Evolutionary conservation across 495 filamentous ascomycete genomes (phyloP), one percentile per base, ranked within the genome.

Genomic region (Neurospora sp.): DNA sequence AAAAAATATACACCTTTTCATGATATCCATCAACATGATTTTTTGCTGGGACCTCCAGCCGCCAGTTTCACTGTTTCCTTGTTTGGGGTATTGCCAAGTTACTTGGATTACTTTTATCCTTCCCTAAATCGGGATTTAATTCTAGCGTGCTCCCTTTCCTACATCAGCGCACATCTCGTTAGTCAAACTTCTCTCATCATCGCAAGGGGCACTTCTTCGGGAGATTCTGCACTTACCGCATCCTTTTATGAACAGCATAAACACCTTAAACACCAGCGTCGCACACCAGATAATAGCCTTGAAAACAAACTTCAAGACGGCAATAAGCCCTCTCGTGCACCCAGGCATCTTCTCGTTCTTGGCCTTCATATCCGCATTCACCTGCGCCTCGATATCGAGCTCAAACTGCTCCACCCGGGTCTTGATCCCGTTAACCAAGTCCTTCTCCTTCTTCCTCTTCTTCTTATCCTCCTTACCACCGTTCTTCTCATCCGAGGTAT

Each of bases 341-440:
- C 80, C 80, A 0, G 85, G 84, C 62, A 85, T 27, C 76, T 84
- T 81, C 16, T 86, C 83, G 70, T 78, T 80, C 71, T 79, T 79
- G 77, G 81, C 82, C 71, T 76, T 82, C 9, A 86, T 39, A 72
- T 82, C 85, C 31, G 81, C 83, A 31, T 62, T 62, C 1, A 77
- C 78, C 81, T 89, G 87, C 73, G 86, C 88, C 79, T 88, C 87
- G 12, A 89, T 74, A 72, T 89, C 87, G 10, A 89, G 81, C 77
- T 89, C 87, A 72, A 88, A 89, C 74, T 85, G 83, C 75, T 87
- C 86, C 70, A 88, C 78, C 11, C 79, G 73, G 38, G 75, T 76
- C 79, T 83, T 83, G 54, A 69, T 62, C 9, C 27, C 54, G 18
- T 39, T 72, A 9, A 9, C 31, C 31, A 70, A 23, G 31, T 74